phyloP scores from a whole-genome alignment of 208 protist genomes.

The Leishmania gerbilli region DNA sequence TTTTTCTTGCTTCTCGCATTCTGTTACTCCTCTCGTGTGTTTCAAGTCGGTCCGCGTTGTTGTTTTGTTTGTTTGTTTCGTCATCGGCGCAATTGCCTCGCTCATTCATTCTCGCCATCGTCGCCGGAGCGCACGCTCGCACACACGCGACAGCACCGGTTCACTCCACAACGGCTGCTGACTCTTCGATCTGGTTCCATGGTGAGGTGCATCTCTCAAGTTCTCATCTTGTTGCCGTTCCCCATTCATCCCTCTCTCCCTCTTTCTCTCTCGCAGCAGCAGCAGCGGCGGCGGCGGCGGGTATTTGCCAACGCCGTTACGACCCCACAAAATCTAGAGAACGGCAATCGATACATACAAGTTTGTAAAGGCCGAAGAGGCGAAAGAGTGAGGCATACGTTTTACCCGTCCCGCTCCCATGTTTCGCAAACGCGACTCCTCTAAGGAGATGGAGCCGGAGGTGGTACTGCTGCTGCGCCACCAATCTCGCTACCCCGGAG shows the following conservation, averaged over 20 bases:
- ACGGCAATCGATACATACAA: not conserved
- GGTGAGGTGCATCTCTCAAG: not conserved
- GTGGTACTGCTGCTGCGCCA: conserved; percentile 39
- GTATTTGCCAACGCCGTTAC: not conserved
- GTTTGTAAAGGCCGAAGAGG: no score
- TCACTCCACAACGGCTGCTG: not conserved
- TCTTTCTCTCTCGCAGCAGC: not conserved
- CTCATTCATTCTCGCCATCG: not conserved
- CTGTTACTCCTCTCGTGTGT: not conserved
- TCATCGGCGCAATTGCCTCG: not conserved
- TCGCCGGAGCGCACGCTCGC: not conserved
- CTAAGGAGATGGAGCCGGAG: conserved; percentile 29
- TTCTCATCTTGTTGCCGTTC: not conserved
- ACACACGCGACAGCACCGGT: not conserved
- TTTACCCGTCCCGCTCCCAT: not conserved
- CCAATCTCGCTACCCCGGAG: conserved; percentile 46
- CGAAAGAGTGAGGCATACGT: no score
- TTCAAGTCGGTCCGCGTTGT: not conserved
- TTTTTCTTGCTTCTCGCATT: not conserved
- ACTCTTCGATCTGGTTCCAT: not conserved
- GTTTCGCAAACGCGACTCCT: conserved; percentile 14
- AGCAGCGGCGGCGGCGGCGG: not conserved
- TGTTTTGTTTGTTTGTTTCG: not conserved
- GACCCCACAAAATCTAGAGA: not conserved
- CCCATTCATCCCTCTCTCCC: no score